Evolutionary conservation across 305 asterid genomes (phyloP).

Genomic region (Fraxinus angustifolia): DNA sequence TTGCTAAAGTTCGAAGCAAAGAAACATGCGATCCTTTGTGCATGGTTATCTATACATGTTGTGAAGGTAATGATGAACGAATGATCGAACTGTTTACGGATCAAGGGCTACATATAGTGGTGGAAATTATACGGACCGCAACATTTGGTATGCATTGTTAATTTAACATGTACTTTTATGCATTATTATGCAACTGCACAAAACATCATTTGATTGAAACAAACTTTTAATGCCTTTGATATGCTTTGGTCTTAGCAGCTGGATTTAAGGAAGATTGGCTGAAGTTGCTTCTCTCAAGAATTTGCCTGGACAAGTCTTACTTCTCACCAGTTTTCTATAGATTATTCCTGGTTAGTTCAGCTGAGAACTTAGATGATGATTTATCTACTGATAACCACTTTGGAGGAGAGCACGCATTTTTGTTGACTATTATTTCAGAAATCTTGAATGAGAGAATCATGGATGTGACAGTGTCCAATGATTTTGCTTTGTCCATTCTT

Average conservation of each 20-base stretch:
- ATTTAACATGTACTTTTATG: neutral
- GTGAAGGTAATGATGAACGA: conserved; percentile 35
- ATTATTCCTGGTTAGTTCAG: conserved; percentile 26
- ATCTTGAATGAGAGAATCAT: conserved; percentile 43
- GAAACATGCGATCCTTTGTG: conserved; percentile 69
- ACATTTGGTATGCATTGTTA: conserved; percentile 42
- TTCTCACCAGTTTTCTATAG: conserved; percentile 46
- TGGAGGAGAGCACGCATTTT: conserved; percentile 49
- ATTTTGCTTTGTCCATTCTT: conserved; percentile 40
- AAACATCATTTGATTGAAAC: neutral
- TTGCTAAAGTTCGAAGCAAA: conserved; percentile 49
- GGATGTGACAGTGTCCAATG: conserved; percentile 36
- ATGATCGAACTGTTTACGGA: conserved; percentile 42
- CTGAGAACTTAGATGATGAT: conserved; percentile 19
- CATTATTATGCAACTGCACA: neutral
- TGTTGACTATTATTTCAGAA: conserved; percentile 56
- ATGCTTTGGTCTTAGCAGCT: conserved; percentile 39
- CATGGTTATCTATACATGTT: conserved; percentile 69
- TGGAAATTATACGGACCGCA: conserved; percentile 50
- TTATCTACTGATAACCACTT: conserved; percentile 23
- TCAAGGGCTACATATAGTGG: conserved; percentile 41
- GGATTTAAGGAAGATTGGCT: conserved; percentile 63
- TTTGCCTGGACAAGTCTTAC: conserved; percentile 47
- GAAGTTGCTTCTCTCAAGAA: conserved; percentile 53
- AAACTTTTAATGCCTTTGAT: neutral